Percentiles rank a stretch among this genome's conserved stretches.
Evolutionary conservation across 352 stramenopile species (phyloP).

Genomic region (Globisporangium cystogenes): DNA sequence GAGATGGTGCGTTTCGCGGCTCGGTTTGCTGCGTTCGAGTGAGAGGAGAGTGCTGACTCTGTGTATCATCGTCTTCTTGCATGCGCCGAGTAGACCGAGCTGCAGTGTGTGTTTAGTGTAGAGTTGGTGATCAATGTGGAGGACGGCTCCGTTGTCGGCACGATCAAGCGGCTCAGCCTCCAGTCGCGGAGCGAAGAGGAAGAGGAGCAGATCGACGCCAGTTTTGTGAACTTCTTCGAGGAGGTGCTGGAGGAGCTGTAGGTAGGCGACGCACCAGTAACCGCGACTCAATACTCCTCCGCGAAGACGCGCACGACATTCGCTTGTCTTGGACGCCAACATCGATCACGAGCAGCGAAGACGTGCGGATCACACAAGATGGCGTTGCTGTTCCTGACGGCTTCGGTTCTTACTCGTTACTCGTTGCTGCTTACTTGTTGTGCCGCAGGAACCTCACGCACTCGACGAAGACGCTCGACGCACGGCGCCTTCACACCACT

Average conservation of each 20-base stretch:
- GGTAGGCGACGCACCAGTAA: background rate
- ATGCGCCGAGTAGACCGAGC: conserved; percentile 34
- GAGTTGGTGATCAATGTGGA: conserved; percentile 69
- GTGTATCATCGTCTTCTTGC: background rate
- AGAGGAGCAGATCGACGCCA: conserved; percentile 75
- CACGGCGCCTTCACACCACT: background rate
- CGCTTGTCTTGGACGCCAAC: background rate
- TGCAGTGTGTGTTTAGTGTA: conserved; percentile 79
- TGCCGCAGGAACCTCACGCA: background rate
- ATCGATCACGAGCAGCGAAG: background rate
- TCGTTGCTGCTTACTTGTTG: background rate
- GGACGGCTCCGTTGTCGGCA: conserved; percentile 45
- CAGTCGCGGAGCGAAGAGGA: conserved; percentile 49
- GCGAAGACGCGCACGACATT: background rate
- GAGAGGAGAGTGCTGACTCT: background rate
- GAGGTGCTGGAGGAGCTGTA: conserved; percentile 70
- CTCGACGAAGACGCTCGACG: background rate
- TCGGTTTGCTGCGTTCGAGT: background rate
- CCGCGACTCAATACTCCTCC: background rate
- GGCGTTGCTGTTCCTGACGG: no score
- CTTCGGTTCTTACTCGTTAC: background rate
- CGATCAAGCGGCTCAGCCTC: conserved; percentile 67
- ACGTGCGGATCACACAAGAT: no score
- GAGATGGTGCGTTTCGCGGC: conserved; percentile 54
- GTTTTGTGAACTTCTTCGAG: conserved; percentile 85